These are phyloP conservation scores for Zangia roseola DNA, from an alignment of 768 basidiomycete genomes.

Conservation along the genomic window DNA sequence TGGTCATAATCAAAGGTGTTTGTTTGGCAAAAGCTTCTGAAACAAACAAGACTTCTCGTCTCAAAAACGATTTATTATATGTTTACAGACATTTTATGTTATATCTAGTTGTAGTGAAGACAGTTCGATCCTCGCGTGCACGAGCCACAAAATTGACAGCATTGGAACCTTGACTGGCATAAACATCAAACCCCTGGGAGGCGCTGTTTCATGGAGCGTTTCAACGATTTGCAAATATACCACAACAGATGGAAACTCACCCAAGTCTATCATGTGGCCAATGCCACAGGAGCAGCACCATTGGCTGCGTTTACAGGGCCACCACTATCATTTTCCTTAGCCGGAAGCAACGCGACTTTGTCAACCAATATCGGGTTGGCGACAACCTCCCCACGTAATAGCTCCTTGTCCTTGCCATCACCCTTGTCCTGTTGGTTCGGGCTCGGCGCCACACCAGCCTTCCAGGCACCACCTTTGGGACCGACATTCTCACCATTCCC, in stretches of 20 bases:
- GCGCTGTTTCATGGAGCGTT: constrained; percentile 8
- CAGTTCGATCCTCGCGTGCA: constrained; percentile 22
- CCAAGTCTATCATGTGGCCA: constrained; percentile 28
- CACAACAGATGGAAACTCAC: constrained; percentile 10
- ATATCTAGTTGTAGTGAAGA: constrained; percentile 32
- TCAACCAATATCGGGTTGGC: constrained; percentile 37
- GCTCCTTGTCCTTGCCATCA: constrained; percentile 37
- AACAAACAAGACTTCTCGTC: constrained; percentile 18
- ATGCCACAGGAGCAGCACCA: constrained; percentile 17
- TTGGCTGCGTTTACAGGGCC: constrained; percentile 11
- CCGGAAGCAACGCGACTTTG: constrained; percentile 36
- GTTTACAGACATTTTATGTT: constrained; percentile 37
- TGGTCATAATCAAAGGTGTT: constrained; percentile 45
- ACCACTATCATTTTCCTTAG: constrained; percentile 29
- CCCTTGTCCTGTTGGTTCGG: constrained; percentile 21
- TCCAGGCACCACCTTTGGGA: constrained; percentile 32
- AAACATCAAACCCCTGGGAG: constrained; percentile 15
- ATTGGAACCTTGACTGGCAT: constrained; percentile 28
- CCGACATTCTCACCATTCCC: constrained; percentile 40
- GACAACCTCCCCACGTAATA: constrained; percentile 34
- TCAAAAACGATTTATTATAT: constrained; percentile 30
- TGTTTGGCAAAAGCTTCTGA: constrained; percentile 36
- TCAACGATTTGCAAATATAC: constrained; percentile 1
- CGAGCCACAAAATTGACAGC: constrained; percentile 28
- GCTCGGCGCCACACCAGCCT: constrained; percentile 8